These are phyloP conservation scores for Helianthus annuus DNA, from an alignment of 129 eudicot genomes.

Conservation along the genomic window HanXRQr2.0-SUNRISE NC_035433.2:8083065-8083564, in stretches of 20 bases:
- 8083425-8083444: background rate
- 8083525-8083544: too few relatives aligned
- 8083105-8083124: background rate
- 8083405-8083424: too few relatives aligned
- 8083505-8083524: too few relatives aligned
- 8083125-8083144: background rate
- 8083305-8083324: background rate
- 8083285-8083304: background rate
- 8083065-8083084: background rate
- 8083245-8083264: background rate
- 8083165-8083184: background rate
- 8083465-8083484: too few relatives aligned
- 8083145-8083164: background rate
- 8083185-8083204: background rate
- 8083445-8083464: background rate
- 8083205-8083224: background rate
- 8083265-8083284: background rate
- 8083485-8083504: too few relatives aligned
- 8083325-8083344: too few relatives aligned
- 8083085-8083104: constrained; percentile 2
- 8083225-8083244: background rate
- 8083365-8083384: too few relatives aligned
- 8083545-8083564: too few relatives aligned
- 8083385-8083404: too few relatives aligned
- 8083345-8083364: too few relatives aligned